phyloP scores from a whole-genome alignment of 495 filamentous ascomycete genomes.

The Podospora anserina region DNA sequence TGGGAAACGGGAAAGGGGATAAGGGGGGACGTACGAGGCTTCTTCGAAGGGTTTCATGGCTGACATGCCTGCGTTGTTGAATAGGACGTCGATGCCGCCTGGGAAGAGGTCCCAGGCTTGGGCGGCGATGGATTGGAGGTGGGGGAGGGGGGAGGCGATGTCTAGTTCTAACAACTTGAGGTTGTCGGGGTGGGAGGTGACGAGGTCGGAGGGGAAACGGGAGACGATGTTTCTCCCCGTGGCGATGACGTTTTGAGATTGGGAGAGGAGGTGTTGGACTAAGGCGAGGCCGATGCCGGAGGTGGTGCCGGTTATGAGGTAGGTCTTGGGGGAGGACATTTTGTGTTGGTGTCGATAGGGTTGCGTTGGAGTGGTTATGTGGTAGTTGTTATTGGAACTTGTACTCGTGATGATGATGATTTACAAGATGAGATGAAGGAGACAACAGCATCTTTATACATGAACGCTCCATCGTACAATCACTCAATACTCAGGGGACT shows the following conservation, averaged over 20 bases:
- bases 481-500: background rate
- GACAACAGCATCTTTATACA: background rate
- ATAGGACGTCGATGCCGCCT: conserved; percentile 32
- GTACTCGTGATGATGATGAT: background rate
- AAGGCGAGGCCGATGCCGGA: conserved; percentile 34
- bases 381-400: background rate
- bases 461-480: background rate
- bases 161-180: conserved; percentile 42
- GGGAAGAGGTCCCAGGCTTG: conserved; percentile 25
- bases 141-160: conserved; percentile 30
- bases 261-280: conserved; percentile 40
- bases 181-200: conserved; percentile 7
- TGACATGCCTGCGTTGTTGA: conserved; percentile 36
- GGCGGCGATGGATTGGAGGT: conserved; percentile 20
- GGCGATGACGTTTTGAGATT: conserved; percentile 50
- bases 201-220: conserved; percentile 23
- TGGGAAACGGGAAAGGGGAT: background rate
- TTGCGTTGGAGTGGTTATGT: background rate
- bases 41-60: conserved; percentile 23
- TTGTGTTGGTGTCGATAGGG: background rate
- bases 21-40: conserved; percentile 22
- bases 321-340: conserved; percentile 27
- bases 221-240: conserved; percentile 32
- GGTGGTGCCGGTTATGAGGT: conserved; percentile 34
- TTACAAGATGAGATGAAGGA: background rate